Evolutionary conservation across 148 eudicot genomes (phyloP), one percentile per base, ranked within the genome.

Genomic region (Polygonum maritimum): DNA sequence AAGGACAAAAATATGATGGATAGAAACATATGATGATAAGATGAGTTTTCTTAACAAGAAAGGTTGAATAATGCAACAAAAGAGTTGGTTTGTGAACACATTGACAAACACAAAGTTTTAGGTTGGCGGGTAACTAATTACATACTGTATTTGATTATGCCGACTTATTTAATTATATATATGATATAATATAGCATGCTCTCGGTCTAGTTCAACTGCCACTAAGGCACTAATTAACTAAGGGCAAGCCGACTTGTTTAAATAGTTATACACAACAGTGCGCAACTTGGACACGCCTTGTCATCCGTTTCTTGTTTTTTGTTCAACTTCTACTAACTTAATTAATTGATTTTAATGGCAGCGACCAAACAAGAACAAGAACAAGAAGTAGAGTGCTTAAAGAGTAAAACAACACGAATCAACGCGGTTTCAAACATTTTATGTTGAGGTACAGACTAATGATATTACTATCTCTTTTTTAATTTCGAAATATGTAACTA

Each of bases 71-170:
- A 54, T 62, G 69, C 12, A 62, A 12, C 6, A 26, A n/a, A n/a
- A 21, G 39, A 62, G 38, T 26, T 31, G 36, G 5, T 62, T 62
- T 62, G 69, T 62, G 69, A 62, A 62, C 69, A 12, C 38, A 62
- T 62, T 62, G 69, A 62, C 69, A 62, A 62, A 62, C 38, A 62
- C 69, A 62, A 26, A 26, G 69, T 26, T 62, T 9, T 62, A 62
- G 69, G 69, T 62, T 15, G 69, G 14, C 1, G 5, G 69, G 11
- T 33, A 62, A 62, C 36, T 14, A 12, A 26, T 26, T 22, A n/a
- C 38, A 12, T 36, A 35, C 18, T 22, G 26, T 4, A 16, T 18
- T 6, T 21, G 7, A 22, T 22, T 8, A 14, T 33, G 44, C 71
- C 71, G 71, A 67, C 71, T 67, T 67, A 35, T n/a, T 26, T 26